phyloP scores from a whole-genome alignment of 768 basidiomycete genomes.

The Suillus bovinus region DNA sequence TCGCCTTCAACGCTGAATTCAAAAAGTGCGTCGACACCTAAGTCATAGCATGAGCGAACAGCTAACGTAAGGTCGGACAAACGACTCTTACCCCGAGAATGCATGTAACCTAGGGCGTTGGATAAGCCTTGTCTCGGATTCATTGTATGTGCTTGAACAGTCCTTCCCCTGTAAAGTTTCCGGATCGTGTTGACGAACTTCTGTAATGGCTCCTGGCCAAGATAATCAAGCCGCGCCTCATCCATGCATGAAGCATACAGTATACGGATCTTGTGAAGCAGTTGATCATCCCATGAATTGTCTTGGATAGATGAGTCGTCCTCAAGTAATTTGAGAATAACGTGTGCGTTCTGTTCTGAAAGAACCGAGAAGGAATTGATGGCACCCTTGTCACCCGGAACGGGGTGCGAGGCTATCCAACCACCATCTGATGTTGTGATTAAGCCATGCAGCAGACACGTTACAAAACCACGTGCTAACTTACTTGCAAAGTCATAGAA shows the following conservation, averaged over 20 bases:
- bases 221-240: slow-evolving; percentile 70
- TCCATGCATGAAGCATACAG: slow-evolving; percentile 85
- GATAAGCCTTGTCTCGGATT: slow-evolving; percentile 63
- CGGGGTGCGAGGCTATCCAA: slow-evolving; percentile 79
- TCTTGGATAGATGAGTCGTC: slow-evolving; percentile 38
- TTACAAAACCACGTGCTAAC: slow-evolving; percentile 31
- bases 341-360: slow-evolving; percentile 71
- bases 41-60: slow-evolving; percentile 4
- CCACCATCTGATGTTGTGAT: slow-evolving; percentile 63
- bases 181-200: slow-evolving; percentile 64
- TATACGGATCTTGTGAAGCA: slow-evolving; percentile 64
- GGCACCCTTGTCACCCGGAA: slow-evolving; percentile 82
- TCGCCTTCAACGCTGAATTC: slow-evolving; percentile 88
- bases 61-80: slow-evolving; percentile 4
- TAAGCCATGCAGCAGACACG: slow-evolving; percentile 12
- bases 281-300: slow-evolving; percentile 48
- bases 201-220: slow-evolving; percentile 71
- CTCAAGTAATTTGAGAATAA: slow-evolving; percentile 74
- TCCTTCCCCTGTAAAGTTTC: slow-evolving; percentile 57
- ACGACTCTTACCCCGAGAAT: slow-evolving; percentile 68
- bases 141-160: slow-evolving; percentile 37
- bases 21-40: slow-evolving; percentile 79
- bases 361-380: slow-evolving; percentile 75
- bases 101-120: slow-evolving; percentile 79
- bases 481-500: slow-evolving; percentile 92